Conservation (phyloP, 257 asterid genomes). For the Linaria vulgaris region DNA sequence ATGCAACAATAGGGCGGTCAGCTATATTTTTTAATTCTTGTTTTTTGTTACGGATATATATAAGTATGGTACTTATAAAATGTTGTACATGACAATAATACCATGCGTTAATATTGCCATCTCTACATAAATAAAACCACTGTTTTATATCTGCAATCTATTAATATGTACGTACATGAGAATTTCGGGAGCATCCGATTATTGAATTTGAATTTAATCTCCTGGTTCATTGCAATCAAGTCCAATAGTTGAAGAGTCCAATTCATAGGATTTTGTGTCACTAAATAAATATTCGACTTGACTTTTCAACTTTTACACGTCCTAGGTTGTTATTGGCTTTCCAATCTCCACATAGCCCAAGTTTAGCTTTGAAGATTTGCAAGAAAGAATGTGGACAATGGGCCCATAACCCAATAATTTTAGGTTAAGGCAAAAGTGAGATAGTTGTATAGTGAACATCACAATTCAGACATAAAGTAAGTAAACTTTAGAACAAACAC, state of each 20-base stretch:
- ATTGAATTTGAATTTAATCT: neutral
- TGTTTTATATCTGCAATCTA: no score
- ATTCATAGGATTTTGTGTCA: conserved; percentile 29
- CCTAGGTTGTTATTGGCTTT: neutral
- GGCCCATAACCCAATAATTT: conserved; percentile 21
- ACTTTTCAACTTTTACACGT: conserved; percentile 12
- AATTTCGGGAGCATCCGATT: neutral
- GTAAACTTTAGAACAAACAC: conserved; percentile 9
- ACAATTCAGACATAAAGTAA: neutral
- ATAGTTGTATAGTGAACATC: conserved; percentile 4
- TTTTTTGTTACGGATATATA: no score
- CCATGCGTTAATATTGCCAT: no score
- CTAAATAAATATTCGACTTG: neutral
- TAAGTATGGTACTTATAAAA: no score
- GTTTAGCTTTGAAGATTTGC: conserved; percentile 35
- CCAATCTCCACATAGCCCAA: conserved; percentile 21
- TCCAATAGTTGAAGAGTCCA: conserved; percentile 21
- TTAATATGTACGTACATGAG: no score
- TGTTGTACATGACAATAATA: no score
- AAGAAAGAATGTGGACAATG: neutral
- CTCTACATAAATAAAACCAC: no score
- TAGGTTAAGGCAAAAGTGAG: neutral
- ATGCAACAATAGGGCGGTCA: no score
- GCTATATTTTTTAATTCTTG: no score
- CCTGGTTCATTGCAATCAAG: conserved; percentile 5